Base-by-base conservation (phyloP, 371 early-diverging fungal genomes). In the Rhizopus sp. region DNA sequence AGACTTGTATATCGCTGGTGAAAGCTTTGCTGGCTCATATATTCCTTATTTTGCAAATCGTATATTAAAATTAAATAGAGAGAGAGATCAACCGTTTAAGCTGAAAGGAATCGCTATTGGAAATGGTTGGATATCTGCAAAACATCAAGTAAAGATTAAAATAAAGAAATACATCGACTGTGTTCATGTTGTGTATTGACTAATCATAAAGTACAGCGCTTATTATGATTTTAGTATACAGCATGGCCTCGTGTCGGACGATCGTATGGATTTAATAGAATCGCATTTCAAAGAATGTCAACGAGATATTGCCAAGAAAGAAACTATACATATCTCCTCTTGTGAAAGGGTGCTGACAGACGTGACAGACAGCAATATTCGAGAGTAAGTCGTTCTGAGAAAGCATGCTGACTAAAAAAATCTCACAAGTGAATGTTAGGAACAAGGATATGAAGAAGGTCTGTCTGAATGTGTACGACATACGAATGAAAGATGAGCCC, bases 81-180 rank as follows among this genome's bases (percentile, higher is more conserved):
- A 72, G 5, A 57, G 70, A n/a, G 56, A 69, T 23, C 10, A 47
- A n/a, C 53, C 79, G 64, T 79, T 83, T 45, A 78, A 86, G 50
- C 53, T 93, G 5, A 66, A 81, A 54, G 93, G 93, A 3, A 31
- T 91, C 3, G 77, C 82, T 10, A 89, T 95, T 57, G 93, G 93
- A 8, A 95, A 93, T 64, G 94, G 94, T 15, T 95, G 95, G 95
- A 89, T 93, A 5, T 92, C 93, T 40, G 88, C 93, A 0, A 29
- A 72, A 12, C 80, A 82, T 44, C 92, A 91, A 81, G 92, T 89
- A 77, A 51, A 17, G 13, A 13, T 5, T 23, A 8, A 34, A 15
- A 45, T 1, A 23, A 23, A 23, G 23, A 23, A 23, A 23, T 3
- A 1, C 3, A 17, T 34, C 15, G 8, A 23, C 12, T 1, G 17